Evolutionary conservation across 2,329 filamentous ascomycete species (phyloP), one percentile per base, ranked within the genome.

Genomic region (Corinectria fuckeliana): DNA sequence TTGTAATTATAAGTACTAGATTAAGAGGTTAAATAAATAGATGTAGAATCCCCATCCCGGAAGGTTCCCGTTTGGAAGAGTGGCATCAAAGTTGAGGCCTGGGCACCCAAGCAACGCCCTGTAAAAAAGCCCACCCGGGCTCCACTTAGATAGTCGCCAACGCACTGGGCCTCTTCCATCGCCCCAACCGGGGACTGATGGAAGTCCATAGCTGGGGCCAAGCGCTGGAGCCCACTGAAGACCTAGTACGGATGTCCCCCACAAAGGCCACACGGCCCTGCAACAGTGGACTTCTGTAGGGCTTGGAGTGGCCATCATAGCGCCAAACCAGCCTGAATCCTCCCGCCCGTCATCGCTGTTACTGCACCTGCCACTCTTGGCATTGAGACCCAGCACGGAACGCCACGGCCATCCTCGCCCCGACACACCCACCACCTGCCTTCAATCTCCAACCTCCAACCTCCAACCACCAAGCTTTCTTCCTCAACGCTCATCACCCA

Each of bases 371-470:
- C n/a, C n/a, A n/a, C n/a, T n/a, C n/a, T n/a, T n/a, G n/a, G n/a
- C n/a, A n/a, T n/a, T n/a, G n/a, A n/a, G 52, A 28, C 47, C 42
- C 50, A 44, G 56, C 42, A 48, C 49, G 42, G 49, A 51, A 34
- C 51, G 52, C 45, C 38, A 32, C 45, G 45, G 49, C 51, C 42
- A 53, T 58, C 49, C 50, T 59, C 50, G 25, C 48, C 50, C 50
- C 45, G 45, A 58, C 57, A 47, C 38, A 59, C 56, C 56, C 38
- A 59, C 56, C 56, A 59, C 50, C 34, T 44, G 16, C 47, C 48
- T 56, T 25, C 48, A 54, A 28, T 16, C 32, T 38, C 50, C 28
- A 58, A 42, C 50, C 44, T 42, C 50, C 28, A 25, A 58, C 56
- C 36, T 50, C 50, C 21, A 38, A 51, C 34, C 53, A 44, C 56